Percentiles rank a stretch among this genome's conserved stretches.
Conservation (phyloP, 169 alveolate genomes). For the Pseudocohnilembus persalinus region DNA sequence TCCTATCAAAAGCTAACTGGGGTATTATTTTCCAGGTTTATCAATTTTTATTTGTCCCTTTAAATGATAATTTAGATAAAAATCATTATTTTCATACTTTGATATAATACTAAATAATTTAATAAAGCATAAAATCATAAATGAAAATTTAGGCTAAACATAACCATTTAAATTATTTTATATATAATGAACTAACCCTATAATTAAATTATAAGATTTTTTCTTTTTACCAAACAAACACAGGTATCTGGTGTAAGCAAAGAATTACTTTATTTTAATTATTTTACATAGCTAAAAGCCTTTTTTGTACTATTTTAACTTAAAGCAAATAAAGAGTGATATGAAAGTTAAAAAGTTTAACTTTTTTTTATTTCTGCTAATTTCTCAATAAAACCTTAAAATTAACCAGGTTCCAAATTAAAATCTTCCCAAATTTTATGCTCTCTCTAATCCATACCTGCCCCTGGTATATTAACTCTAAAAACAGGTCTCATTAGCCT, state of each 20-base stretch:
- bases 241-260: background rate
- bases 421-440: constrained; percentile 34
- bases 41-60: background rate
- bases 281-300: constrained; percentile 27
- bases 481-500: constrained; percentile 30
- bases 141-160: too few species aligned
- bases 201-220: too few species aligned
- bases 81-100: background rate
- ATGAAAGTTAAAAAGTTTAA: constrained; percentile 38
- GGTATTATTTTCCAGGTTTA: background rate
- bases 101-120: too few species aligned
- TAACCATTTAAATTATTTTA: too few species aligned
- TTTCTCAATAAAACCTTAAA: constrained; percentile 14
- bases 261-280: background rate
- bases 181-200: too few species aligned
- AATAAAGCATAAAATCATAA: too few species aligned
- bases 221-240: background rate
- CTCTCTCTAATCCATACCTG: constrained; percentile 46
- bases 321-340: constrained; percentile 45
- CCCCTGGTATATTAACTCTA: constrained; percentile 51
- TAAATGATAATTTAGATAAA: too few species aligned
- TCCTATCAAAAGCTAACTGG: background rate
- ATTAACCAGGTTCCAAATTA: background rate
- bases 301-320: constrained; percentile 37
- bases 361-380: constrained; percentile 42